Percentiles rank a stretch among this genome's conserved stretches.
Evolutionary conservation across 179 eudicot genomes (phyloP).

Genomic region (Silene vulgaris): DNA sequence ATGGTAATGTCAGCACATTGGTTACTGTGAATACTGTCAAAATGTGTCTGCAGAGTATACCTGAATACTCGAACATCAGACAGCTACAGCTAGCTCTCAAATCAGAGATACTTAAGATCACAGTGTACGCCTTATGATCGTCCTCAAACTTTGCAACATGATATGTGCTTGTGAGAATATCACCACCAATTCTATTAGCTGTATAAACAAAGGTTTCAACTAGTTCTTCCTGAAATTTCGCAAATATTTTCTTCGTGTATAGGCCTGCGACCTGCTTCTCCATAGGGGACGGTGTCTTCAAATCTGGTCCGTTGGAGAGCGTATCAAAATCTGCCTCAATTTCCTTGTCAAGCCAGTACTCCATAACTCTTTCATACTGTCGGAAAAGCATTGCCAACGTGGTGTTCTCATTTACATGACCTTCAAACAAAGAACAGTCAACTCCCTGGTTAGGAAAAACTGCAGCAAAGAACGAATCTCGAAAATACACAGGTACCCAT

Average conservation of each 20-base stretch:
- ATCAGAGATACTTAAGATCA: constrained; percentile 53
- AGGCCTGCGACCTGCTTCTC: constrained; percentile 81
- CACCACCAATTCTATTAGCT: constrained; percentile 69
- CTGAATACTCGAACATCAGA: constrained; percentile 79
- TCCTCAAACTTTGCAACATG: constrained; percentile 85
- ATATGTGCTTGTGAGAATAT: constrained; percentile 52
- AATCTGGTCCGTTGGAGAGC: constrained; percentile 50
- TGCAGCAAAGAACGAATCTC: constrained; percentile 71
- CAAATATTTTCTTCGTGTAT: constrained; percentile 66
- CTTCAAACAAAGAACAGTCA: constrained; percentile 65
- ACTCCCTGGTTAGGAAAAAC: constrained; percentile 48
- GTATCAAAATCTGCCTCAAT: constrained; percentile 76
- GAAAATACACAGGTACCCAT: constrained; percentile 84
- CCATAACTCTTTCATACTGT: constrained; percentile 87
- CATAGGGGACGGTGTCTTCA: constrained; percentile 89
- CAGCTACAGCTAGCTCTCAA: constrained; percentile 80
- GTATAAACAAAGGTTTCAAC: constrained; percentile 91
- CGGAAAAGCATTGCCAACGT: constrained; percentile 73
- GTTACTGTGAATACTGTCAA: constrained; percentile 87
- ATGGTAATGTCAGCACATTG: constrained; percentile 76
- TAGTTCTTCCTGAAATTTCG: constrained; percentile 80
- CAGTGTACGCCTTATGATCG: constrained; percentile 59
- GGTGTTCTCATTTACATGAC: constrained; percentile 68
- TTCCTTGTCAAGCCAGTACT: constrained; percentile 67
- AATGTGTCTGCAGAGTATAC: constrained; percentile 79